These are phyloP conservation scores for Bonia amplexicaulis DNA, from an alignment of 176 grass and related monocot species.

Conservation along the genomic window DNA sequence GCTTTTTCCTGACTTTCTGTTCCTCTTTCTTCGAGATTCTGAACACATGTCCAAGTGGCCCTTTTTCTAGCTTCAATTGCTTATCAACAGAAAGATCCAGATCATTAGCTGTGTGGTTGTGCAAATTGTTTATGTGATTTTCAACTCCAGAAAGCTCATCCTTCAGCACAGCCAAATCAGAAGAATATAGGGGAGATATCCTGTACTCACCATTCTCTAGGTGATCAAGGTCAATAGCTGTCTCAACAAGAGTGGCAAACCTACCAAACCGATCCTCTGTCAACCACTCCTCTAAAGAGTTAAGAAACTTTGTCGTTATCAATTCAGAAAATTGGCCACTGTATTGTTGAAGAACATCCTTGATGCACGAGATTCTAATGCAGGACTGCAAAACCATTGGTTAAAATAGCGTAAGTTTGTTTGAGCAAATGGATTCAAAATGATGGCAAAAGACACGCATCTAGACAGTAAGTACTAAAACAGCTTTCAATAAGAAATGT, in stretches of 20 bases:
- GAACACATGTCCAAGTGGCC: slow-evolving; percentile 86
- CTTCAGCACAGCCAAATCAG: slow-evolving; percentile 64
- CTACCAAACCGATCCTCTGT: slow-evolving; percentile 50
- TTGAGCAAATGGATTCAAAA: slow-evolving; percentile 18
- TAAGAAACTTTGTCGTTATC: slow-evolving; percentile 58
- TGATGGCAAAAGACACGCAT: slow-evolving; percentile 1
- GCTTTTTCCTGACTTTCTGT: slow-evolving; percentile 92
- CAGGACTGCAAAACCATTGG: slow-evolving; percentile 64
- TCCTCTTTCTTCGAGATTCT: slow-evolving; percentile 99
- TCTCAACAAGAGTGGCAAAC: slow-evolving; percentile 70
- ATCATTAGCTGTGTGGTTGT: slow-evolving; percentile 62
- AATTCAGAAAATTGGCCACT: slow-evolving; percentile 73
- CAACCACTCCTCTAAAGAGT: slow-evolving; percentile 63
- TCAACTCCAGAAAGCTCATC: slow-evolving; percentile 65
- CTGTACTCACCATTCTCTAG: slow-evolving; percentile 86
- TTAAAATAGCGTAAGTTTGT: neutral
- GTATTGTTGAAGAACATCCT: slow-evolving; percentile 66
- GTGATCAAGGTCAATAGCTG: slow-evolving; percentile 74
- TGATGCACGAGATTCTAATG: slow-evolving; percentile 53
- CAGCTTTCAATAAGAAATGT: neutral
- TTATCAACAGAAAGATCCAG: slow-evolving; percentile 91
- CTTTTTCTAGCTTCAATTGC: slow-evolving; percentile 83
- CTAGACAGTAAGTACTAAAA: neutral
- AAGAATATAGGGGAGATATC: slow-evolving; percentile 75
- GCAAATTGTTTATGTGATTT: slow-evolving; percentile 69